Conservation (phyloP, 306 rosid species). For the Prunus davidiana region DNA sequence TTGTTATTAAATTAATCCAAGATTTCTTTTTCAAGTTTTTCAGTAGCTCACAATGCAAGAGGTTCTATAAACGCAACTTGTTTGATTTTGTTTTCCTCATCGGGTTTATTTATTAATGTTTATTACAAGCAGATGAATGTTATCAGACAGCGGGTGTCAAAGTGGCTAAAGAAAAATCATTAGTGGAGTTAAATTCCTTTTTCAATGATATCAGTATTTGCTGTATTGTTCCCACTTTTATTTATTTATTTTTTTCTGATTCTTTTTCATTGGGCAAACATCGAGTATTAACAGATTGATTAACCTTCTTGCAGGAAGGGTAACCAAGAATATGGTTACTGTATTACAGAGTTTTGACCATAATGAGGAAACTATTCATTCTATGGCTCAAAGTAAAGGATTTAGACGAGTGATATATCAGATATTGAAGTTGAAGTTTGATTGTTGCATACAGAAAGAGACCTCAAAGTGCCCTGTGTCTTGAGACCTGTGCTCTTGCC, state of each 20-base stretch:
- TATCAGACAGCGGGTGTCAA: too few species aligned
- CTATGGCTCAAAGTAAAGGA: slow-evolving; percentile 18
- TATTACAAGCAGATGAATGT: too few species aligned
- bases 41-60: too few species aligned
- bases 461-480: too few species aligned
- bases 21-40: too few species aligned
- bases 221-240: neutral
- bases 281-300: slow-evolving; percentile 7
- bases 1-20: too few species aligned
- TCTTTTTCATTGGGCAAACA: neutral
- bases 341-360: slow-evolving; percentile 27
- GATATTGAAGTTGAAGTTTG: neutral
- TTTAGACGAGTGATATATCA: slow-evolving; percentile 33
- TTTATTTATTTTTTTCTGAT: slow-evolving; percentile 11
- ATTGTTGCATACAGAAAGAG: too few species aligned
- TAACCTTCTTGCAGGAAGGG: slow-evolving; percentile 48
- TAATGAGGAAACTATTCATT: slow-evolving; percentile 21
- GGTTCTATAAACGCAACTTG: too few species aligned
- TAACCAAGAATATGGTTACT: slow-evolving; percentile 36
- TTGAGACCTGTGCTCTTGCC: too few species aligned
- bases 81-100: too few species aligned
- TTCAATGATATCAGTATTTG: slow-evolving; percentile 55
- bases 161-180: too few species aligned
- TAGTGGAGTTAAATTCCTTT: neutral
- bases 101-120: too few species aligned